Evolutionary conservation across 805 yeast species (phyloP).

Genomic region (Saccharomycopsis sp.): DNA sequence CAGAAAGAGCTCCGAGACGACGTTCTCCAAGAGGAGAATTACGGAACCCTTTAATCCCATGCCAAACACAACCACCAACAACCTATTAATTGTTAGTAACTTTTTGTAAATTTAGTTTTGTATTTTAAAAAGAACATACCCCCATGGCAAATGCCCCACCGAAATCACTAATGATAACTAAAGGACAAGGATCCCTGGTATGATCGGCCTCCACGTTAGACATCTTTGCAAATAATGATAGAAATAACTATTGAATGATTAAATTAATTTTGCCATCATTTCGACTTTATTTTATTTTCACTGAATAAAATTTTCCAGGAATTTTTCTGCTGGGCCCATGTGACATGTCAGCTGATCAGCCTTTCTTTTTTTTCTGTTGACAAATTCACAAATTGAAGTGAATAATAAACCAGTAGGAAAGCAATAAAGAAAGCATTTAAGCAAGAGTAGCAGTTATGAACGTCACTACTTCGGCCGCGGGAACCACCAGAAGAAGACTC

Average conservation of each 20-base stretch:
- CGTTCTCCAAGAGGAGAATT: slow-evolving; percentile 97
- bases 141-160: slow-evolving; percentile 99
- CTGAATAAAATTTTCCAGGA: too few relatives aligned
- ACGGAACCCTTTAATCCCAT: slow-evolving; percentile 96
- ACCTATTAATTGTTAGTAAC: slow-evolving; percentile 23
- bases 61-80: slow-evolving; percentile 98
- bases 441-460: slow-evolving; percentile 50
- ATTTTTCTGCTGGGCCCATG: too few relatives aligned
- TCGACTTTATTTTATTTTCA: too few relatives aligned
- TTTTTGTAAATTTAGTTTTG: not conserved
- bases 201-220: slow-evolving; percentile 68
- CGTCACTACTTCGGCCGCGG: slow-evolving; percentile 79
- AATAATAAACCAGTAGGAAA: too few relatives aligned
- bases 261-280: too few relatives aligned
- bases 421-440: too few relatives aligned
- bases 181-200: slow-evolving; percentile 98
- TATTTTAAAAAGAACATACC: slow-evolving; percentile 28
- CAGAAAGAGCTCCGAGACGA: slow-evolving; percentile 77
- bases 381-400: too few relatives aligned
- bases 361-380: too few relatives aligned
- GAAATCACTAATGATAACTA: slow-evolving; percentile 89
- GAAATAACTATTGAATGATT: too few relatives aligned
- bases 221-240: too few relatives aligned
- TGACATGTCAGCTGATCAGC: too few relatives aligned
- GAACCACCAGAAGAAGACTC: slow-evolving; percentile 60